Base-by-base conservation (phyloP, 2,329 filamentous ascomycete species). In the Apiospora koreana region DNA sequence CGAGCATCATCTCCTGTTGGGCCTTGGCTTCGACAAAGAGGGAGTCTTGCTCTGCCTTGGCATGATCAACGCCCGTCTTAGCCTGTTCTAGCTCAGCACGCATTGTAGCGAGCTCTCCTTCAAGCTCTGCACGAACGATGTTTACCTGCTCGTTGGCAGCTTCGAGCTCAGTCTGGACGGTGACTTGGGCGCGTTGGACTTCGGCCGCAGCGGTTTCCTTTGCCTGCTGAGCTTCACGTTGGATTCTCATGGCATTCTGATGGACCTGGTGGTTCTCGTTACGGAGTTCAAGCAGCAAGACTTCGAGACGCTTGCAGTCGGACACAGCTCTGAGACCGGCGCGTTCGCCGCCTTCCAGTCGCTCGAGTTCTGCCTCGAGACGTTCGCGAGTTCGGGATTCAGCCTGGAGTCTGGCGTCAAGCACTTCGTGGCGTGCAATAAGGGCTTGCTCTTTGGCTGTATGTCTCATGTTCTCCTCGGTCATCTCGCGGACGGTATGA, bases 101-200 rank as follows among this genome's bases (percentile, higher is more conserved):
- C 42, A 94, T 83, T 75, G 90, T 89, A 25, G 86, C 81, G 71
- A 96, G 88, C 79, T 97, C 93, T 71, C 92, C 90, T 79, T 97
- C 94, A 14, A 97, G 88, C 76, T 95, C 92, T 65, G 92, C 90
- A 68, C 94, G 92, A 38, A 95, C 90, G 69, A 92, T 88, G 77
- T 97, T 95, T 80, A 95, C 92, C 76, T 97, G 92, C 79, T 93
- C 91, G 77, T 95, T 96, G 68, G 95, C 93, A 48, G 90, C 86
- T 71, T 97, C 94, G 43, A 98, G 85, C 77, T 98, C 94, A 16
- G 88, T 87, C 79, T 97, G 92, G 85, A 97, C 86, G 5, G 93
- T 87, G 72, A 92, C 89, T 71, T 93, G 92, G 18, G 92, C 93
- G 65, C 94, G 92, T 79, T 95, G 91, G 62, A 97, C 91, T 78